Evolutionary conservation across 2,329 filamentous ascomycete genomes (phyloP).

Genomic region (Mariannaea elegans): DNA sequence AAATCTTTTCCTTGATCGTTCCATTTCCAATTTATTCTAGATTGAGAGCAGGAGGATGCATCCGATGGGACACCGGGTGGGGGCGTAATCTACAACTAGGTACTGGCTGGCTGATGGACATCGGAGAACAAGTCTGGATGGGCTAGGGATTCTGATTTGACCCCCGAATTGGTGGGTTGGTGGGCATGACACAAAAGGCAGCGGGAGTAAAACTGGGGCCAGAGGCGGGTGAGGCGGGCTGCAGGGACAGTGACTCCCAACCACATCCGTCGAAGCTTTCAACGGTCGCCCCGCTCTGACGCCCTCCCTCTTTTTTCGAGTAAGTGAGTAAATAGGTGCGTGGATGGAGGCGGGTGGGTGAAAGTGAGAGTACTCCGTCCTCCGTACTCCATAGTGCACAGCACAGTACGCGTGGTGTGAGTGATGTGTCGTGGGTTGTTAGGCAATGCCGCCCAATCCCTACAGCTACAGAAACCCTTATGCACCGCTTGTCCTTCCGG

Average conservation of each 20-base stretch:
- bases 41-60: background rate
- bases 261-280: conserved; percentile 1
- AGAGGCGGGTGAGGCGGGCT: conserved; percentile 22
- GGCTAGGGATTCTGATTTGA: no score
- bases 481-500: background rate
- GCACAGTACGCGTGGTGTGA: no score
- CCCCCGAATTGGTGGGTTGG: background rate
- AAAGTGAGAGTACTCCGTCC: no score
- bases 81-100: background rate
- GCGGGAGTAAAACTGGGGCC: background rate
- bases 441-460: no score
- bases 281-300: conserved; percentile 13
- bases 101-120: background rate
- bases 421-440: no score
- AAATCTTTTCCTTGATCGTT: conserved; percentile 6
- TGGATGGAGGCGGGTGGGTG: no score
- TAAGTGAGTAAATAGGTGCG: no score
- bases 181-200: no score
- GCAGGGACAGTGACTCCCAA: conserved; percentile 15
- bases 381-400: no score
- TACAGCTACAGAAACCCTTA: no score
- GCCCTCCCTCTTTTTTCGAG: background rate
- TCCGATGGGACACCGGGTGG: no score
- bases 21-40: background rate
- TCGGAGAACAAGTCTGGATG: no score